These are phyloP conservation scores for Achlya hypogyna DNA, from an alignment of 352 stramenopile genomes.

Conservation along the genomic window DNA sequence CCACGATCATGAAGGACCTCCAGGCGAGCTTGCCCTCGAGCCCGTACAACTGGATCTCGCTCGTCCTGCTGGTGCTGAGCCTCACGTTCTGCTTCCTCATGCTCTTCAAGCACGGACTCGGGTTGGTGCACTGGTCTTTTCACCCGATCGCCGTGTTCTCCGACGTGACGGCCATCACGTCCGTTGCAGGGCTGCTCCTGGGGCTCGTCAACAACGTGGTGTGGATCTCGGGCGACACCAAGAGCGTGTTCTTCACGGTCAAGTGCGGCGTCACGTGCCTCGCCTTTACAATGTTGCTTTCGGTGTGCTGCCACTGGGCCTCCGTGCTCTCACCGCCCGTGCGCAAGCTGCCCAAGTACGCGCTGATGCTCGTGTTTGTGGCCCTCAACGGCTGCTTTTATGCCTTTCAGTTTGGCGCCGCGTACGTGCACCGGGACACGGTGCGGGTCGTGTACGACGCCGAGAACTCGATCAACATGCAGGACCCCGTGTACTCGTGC, in stretches of 20 bases:
- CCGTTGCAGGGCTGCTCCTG: constrained; percentile 56
- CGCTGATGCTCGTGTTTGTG: constrained; percentile 54
- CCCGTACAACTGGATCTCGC: constrained; percentile 84
- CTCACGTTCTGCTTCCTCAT: constrained; percentile 75
- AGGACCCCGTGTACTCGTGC: constrained; percentile 60
- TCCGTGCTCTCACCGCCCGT: constrained; percentile 72
- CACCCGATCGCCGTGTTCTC: constrained; percentile 80
- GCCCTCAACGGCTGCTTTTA: constrained; percentile 73
- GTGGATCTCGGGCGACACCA: constrained; percentile 28
- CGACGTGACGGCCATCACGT: constrained; percentile 78
- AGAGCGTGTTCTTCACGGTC: constrained; percentile 68
- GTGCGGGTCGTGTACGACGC: constrained; percentile 66
- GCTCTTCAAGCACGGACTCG: constrained; percentile 69
- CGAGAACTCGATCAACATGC: constrained; percentile 51
- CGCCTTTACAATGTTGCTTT: constrained; percentile 83
- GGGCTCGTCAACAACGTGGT: constrained; percentile 78
- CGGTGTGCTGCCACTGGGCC: constrained; percentile 83
- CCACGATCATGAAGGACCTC: constrained; percentile 1
- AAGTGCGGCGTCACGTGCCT: constrained; percentile 70
- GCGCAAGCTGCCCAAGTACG: constrained; percentile 61
- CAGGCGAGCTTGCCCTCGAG: constrained; percentile 25
- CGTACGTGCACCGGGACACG: constrained; percentile 54
- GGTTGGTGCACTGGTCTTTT: constrained; percentile 32
- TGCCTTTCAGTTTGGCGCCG: constrained; percentile 58
- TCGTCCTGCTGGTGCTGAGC: constrained; percentile 74